Evolutionary conservation across 176 grass and related monocot species (phyloP).

Genomic region (Juncus effusus): DNA sequence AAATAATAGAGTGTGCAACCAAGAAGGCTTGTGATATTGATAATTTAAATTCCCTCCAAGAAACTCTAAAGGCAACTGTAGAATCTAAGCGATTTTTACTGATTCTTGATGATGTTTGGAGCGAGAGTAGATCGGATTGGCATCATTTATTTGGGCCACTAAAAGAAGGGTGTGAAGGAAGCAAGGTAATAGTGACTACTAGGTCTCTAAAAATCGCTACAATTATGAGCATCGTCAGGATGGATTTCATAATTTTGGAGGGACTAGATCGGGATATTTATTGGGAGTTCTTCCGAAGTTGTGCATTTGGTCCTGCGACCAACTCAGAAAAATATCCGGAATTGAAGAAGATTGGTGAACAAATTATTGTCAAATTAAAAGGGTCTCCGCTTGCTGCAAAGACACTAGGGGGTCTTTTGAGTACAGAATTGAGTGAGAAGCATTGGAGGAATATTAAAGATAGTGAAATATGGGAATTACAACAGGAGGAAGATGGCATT

Average conservation of each 20-base stretch:
- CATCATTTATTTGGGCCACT: conserved; percentile 16
- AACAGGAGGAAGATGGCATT: conserved; percentile 41
- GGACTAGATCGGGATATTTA: conserved; percentile 34
- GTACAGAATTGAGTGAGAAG: conserved; percentile 4
- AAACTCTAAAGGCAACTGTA: neutral
- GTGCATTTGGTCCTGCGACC: conserved; percentile 31
- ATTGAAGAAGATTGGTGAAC: conserved; percentile 18
- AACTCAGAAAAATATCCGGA: conserved; percentile 17
- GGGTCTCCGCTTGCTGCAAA: conserved; percentile 46
- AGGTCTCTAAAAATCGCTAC: conserved; percentile 10
- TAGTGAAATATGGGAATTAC: conserved; percentile 35
- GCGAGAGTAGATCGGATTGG: conserved; percentile 35
- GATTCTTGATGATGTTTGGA: conserved; percentile 36
- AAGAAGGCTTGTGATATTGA: neutral
- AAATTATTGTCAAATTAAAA: conserved; percentile 26
- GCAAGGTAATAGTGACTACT: conserved; percentile 34
- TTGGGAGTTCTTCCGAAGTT: conserved; percentile 13
- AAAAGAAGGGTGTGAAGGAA: conserved; percentile 15
- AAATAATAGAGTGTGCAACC: conserved; percentile 33
- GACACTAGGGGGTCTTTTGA: conserved; percentile 26
- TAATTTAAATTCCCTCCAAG: conserved; percentile 24
- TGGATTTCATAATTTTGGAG: conserved; percentile 17
- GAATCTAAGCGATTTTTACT: conserved; percentile 17
- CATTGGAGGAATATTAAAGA: conserved; percentile 32
- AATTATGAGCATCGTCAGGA: neutral